phyloP scores from a whole-genome alignment of 2,329 filamentous ascomycete genomes.

The Falciphora oryzae region DNA sequence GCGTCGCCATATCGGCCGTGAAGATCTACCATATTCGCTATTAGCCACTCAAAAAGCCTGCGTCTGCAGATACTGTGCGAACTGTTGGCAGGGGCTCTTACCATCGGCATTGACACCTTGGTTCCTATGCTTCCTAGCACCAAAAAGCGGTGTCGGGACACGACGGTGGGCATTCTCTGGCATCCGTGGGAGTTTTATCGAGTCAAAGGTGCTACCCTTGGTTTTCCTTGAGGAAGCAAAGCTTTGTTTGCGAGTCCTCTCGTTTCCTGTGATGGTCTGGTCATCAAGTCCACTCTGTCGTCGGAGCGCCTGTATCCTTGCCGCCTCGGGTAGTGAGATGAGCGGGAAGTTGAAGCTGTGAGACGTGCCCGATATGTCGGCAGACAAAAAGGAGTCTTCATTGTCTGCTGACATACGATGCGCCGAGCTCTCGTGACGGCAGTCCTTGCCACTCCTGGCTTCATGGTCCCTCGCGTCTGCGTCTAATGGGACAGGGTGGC shows the following conservation, averaged over 20 bases:
- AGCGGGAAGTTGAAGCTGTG: conserved; percentile 25
- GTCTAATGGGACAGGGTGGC: not conserved
- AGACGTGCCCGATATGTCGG: conserved; percentile 12
- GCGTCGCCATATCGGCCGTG: not conserved
- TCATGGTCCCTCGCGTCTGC: not conserved
- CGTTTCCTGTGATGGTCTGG: conserved; percentile 16
- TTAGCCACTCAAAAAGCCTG: not conserved
- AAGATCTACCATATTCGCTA: not conserved
- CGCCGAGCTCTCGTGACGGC: not conserved
- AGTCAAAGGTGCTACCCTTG: not conserved
- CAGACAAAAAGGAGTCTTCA: conserved; percentile 9
- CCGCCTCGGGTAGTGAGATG: conserved; percentile 26
- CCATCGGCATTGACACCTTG: not conserved
- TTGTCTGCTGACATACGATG: not conserved
- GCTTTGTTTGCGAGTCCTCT: conserved; percentile 10
- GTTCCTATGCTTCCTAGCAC: not conserved
- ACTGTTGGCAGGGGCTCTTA: not conserved
- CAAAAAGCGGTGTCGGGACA: conserved; percentile 8
- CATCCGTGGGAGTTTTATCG: conserved; percentile 3
- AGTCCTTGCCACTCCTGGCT: not conserved
- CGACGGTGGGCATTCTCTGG: conserved; percentile 5
- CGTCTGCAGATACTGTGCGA: not conserved
- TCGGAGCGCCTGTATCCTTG: conserved; percentile 21
- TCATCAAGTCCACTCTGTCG: conserved; percentile 19
- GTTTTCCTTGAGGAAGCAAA: conserved; percentile 3